Base-by-base conservation (phyloP, 331 rosid genomes). In the Acacia pycnantha region DNA sequence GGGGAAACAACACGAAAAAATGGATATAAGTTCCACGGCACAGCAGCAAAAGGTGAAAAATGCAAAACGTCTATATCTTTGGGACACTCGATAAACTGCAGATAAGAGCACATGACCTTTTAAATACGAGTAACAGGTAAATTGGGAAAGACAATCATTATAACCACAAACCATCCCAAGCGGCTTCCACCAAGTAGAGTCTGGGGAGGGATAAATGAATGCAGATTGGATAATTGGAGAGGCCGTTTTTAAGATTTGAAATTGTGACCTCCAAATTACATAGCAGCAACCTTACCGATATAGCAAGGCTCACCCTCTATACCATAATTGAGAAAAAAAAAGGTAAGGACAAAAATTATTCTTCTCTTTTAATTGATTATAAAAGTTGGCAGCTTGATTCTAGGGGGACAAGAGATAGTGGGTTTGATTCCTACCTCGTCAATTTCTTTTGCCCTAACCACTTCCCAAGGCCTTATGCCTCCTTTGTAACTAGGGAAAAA, bases 1-100 rank as follows among this genome's bases (percentile, higher is more conserved):
- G 98, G 99, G 73, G 99, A 93, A 84, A 96, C 85, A 92, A 96
- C 99, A 91, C 99, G 82, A 77, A 24, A 70, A 79, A 68, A 68
- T 29, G 33, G 33, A 73, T 83, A 62, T 48, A 87, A 64, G 53
- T 76, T 77, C 54, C 79, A 81, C 24, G 47, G 83, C 80, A 79
- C 46, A 53, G 50, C 53, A 79, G 82, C 40, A 82, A 29, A 74
- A 84, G 75, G 50, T 66, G 46, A 77, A 77, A 43, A 13, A 66
- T 14, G 6, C 37, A 71, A 44, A 73, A 56, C 35, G 43, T 67
- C 41, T 48, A 67, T 35, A 33, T 74, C 33, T 27, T 67, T 51
- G 68, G 40, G 72, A 47, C 54, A 86, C 37, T 71, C 81, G 59
- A 66, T 50, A 59, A 61, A 74, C 26, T 35, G 59, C 24, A 70